phyloP scores from a whole-genome alignment of 495 filamentous ascomycete genomes.

The Penicillium bovifimosum region DNA sequence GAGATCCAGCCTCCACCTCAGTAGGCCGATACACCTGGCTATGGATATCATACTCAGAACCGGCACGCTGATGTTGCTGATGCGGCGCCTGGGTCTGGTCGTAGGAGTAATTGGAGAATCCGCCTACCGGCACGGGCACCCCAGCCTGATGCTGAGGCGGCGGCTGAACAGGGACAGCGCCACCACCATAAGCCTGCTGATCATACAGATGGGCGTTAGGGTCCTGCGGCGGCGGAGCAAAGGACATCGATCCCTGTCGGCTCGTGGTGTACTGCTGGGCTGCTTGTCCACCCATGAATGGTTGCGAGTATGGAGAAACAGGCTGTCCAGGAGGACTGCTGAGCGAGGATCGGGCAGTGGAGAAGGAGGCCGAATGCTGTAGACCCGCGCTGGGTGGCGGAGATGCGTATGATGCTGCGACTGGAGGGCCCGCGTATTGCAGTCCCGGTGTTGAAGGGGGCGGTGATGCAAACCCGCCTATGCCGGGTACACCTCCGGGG shows the following conservation, averaged over 20 bases:
- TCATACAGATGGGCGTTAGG: constrained; percentile 41
- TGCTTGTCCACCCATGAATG: constrained; percentile 20
- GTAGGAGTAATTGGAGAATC: constrained; percentile 57
- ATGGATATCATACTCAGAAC: constrained; percentile 61
- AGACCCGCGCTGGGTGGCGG: constrained; percentile 36
- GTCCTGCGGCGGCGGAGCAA: constrained; percentile 43
- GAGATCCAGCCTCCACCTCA: constrained; percentile 48
- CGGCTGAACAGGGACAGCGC: constrained; percentile 13
- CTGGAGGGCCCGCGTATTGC: constrained; percentile 30
- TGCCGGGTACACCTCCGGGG: constrained; percentile 20
- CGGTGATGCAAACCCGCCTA: constrained; percentile 23
- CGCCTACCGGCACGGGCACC: constrained; percentile 30
- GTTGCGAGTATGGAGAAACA: constrained; percentile 29
- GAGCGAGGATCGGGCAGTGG: constrained; percentile 15
- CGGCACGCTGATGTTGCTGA: constrained; percentile 22
- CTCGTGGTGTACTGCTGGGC: constrained; percentile 15
- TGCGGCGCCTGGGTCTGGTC: constrained; percentile 27
- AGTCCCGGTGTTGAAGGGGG: constrained; percentile 17
- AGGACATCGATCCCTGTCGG: constrained; percentile 27
- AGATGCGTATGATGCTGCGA: constrained; percentile 27
- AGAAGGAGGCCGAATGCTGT: constrained; percentile 24
- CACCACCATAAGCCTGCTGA: constrained; percentile 13
- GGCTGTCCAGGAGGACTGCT: constrained; percentile 23
- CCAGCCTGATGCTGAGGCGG: constrained; percentile 18
- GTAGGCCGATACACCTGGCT: constrained; percentile 73